These are phyloP conservation scores for Xylariaceae sp. DNA, from an alignment of 2,329 filamentous ascomycete genomes.

Conservation along the genomic window DNA sequence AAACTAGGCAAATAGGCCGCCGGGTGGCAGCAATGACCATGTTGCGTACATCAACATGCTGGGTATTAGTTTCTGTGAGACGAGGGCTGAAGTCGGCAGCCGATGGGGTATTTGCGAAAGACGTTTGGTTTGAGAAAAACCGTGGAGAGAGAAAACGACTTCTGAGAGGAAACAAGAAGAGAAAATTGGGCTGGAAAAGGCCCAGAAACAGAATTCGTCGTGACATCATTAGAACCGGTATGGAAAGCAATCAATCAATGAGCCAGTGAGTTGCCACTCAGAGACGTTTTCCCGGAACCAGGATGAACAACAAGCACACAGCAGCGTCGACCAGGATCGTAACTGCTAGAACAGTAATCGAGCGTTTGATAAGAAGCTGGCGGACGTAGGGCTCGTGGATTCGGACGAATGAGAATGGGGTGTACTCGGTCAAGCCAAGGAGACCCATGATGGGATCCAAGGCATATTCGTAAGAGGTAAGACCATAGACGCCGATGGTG, in stretches of 20 bases:
- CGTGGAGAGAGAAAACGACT: not conserved
- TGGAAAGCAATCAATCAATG: not conserved
- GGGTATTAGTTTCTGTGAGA: constrained; percentile 6
- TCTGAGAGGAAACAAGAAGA: not conserved
- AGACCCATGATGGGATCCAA: constrained; percentile 88
- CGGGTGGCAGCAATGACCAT: too few species aligned
- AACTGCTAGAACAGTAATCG: constrained; percentile 71
- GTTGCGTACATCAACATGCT: not conserved
- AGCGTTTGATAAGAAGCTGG: constrained; percentile 75
- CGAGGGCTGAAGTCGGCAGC: not conserved
- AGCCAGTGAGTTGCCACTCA: constrained; percentile 34
- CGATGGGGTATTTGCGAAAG: not conserved
- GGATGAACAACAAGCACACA: constrained; percentile 85
- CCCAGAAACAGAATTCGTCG: constrained; percentile 18
- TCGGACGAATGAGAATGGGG: constrained; percentile 82
- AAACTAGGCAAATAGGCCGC: too few species aligned
- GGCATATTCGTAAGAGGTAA: constrained; percentile 90
- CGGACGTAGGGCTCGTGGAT: constrained; percentile 90
- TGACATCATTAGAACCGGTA: constrained; percentile 24
- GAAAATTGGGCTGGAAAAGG: not conserved
- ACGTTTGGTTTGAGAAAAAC: too few species aligned
- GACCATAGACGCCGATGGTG: constrained; percentile 80
- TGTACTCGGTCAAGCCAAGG: constrained; percentile 91
- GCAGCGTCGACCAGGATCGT: constrained; percentile 72
- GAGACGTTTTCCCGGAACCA: constrained; percentile 83